A percentile compares a stretch with the other conserved stretches of the same genome.
Conservation (phyloP, 495 filamentous ascomycete genomes). For the Penicillium paradoxum region DNA sequence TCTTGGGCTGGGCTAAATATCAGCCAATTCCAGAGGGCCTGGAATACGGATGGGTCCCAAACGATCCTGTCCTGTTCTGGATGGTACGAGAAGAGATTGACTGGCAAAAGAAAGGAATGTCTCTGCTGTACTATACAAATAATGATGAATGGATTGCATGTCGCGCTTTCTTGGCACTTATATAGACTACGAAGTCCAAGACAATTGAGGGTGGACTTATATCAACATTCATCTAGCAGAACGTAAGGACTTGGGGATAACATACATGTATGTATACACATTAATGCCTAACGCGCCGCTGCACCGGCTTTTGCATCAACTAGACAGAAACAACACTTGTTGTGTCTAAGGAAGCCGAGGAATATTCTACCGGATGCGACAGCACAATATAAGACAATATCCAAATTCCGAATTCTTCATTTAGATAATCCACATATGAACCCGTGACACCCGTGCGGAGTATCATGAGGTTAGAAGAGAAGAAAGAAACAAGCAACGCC, state of each 20-base stretch:
- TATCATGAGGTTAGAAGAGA: neutral
- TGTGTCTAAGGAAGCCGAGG: no score
- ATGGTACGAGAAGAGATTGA: neutral
- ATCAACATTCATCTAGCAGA: no score
- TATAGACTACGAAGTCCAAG: no score
- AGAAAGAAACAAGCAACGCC: neutral
- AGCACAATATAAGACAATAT: neutral
- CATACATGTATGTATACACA: no score
- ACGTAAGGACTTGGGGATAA: no score
- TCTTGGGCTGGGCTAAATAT: slow-evolving; percentile 34
- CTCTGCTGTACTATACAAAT: slow-evolving; percentile 21
- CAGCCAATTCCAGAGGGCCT: neutral
- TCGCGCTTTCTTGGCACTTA: no score
- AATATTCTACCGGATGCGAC: neutral
- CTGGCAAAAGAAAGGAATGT: neutral
- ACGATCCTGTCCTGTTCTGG: neutral
- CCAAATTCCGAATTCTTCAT: neutral
- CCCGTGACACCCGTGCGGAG: neutral
- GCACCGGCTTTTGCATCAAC: no score
- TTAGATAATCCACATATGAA: neutral
- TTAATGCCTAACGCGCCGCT: no score
- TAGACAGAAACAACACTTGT: no score
- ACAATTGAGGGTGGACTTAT: neutral
- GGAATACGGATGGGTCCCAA: neutral
- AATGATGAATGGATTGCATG: slow-evolving; percentile 22